A percentile compares a stretch with the other conserved stretches of the same genome.
Conservation (phyloP, 208 protist species). For the Trypanosoma brucei region DNA sequence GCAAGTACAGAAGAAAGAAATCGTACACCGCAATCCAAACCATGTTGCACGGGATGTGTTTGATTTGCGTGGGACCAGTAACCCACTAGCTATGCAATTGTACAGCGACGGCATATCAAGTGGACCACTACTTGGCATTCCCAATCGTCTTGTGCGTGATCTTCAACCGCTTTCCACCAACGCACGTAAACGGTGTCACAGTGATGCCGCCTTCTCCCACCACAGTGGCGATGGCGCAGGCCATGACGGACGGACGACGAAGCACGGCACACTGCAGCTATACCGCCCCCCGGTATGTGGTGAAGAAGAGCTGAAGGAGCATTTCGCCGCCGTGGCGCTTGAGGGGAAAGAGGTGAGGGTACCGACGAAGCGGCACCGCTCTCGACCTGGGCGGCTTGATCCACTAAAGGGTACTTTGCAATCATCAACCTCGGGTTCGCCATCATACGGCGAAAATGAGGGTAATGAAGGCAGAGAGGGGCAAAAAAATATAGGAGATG, state of each 20-base stretch:
- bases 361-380: slow-evolving; percentile 17
- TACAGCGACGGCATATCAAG: slow-evolving; percentile 71
- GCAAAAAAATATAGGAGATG: not conserved
- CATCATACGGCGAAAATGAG: not conserved
- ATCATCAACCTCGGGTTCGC: not conserved
- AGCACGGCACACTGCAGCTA: slow-evolving; percentile 49
- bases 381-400: slow-evolving; percentile 27
- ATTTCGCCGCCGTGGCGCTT: slow-evolving; percentile 31
- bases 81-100: slow-evolving; percentile 65
- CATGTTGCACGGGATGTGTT: slow-evolving; percentile 82
- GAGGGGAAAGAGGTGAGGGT: slow-evolving; percentile 28
- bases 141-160: slow-evolving; percentile 53
- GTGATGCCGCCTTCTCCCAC: not conserved
- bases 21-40: slow-evolving; percentile 77
- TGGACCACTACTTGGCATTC: slow-evolving; percentile 53
- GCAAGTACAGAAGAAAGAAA: slow-evolving; percentile 32
- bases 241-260: not conserved
- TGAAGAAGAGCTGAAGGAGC: slow-evolving; percentile 48
- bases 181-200: slow-evolving; percentile 1
- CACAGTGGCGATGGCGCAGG: not conserved
- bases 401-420: slow-evolving; percentile 13
- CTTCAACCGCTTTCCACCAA: slow-evolving; percentile 3
- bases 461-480: not conserved
- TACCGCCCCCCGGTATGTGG: slow-evolving; percentile 52
- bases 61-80: slow-evolving; percentile 57